These are phyloP conservation scores for Naematelia aurantialba DNA, from an alignment of 768 basidiomycete species.

Conservation along the genomic window DNA sequence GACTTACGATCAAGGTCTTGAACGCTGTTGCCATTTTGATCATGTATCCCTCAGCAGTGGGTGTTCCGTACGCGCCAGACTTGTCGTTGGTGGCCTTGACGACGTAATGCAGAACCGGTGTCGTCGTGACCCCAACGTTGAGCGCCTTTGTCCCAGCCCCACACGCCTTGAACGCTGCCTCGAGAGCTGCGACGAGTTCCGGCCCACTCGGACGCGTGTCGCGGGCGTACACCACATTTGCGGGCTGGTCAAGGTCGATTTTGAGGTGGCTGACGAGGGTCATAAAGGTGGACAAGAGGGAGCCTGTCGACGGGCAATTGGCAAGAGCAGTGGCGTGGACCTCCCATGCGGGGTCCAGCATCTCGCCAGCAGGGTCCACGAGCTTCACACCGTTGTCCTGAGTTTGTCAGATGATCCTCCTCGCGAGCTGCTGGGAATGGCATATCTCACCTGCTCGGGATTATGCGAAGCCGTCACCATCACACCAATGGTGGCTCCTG, in stretches of 20 bases:
- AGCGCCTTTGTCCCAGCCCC: slow-evolving; percentile 58
- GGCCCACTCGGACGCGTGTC: slow-evolving; percentile 89
- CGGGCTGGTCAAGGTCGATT: slow-evolving; percentile 74
- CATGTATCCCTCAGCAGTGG: slow-evolving; percentile 77
- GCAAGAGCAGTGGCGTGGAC: slow-evolving; percentile 76
- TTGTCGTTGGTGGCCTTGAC: slow-evolving; percentile 83
- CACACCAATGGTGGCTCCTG: slow-evolving; percentile 86
- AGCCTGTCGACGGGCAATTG: slow-evolving; percentile 71
- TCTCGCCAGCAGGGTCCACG: slow-evolving; percentile 94
- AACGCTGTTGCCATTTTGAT: slow-evolving; percentile 75
- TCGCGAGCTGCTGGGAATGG: background rate
- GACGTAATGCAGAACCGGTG: slow-evolving; percentile 92
- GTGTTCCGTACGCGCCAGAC: slow-evolving; percentile 71
- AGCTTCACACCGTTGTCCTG: slow-evolving; percentile 99
- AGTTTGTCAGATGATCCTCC: background rate
- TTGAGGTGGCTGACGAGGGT: slow-evolving; percentile 61
- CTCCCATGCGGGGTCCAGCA: slow-evolving; percentile 95
- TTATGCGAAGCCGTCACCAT: slow-evolving; percentile 99
- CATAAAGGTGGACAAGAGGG: slow-evolving; percentile 66
- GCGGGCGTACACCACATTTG: slow-evolving; percentile 80
- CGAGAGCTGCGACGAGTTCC: slow-evolving; percentile 68
- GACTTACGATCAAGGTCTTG: slow-evolving; percentile 76
- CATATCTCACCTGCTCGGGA: slow-evolving; percentile 71
- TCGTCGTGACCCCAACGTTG: slow-evolving; percentile 81
- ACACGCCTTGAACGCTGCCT: slow-evolving; percentile 75